Evolutionary conservation across 148 eudicot species (phyloP), one percentile per base, ranked within the genome.

Genomic region (Selenicereus undatus): DNA sequence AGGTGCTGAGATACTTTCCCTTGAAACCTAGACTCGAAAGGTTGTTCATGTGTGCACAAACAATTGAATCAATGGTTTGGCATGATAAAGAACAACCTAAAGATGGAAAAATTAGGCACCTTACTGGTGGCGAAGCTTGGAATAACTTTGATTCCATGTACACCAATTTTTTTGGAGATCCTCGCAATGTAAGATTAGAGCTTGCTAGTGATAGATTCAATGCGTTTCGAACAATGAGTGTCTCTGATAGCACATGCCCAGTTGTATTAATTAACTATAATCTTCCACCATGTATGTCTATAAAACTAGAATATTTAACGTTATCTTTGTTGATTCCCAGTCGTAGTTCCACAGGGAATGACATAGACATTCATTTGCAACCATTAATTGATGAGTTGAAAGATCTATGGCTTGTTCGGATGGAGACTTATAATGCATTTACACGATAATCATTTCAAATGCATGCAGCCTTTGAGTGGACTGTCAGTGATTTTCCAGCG

Each of bases 271-370:
- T 64, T 20, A 77, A 64, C 36, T 77, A 77, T 62, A 64, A 77
- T n/a, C 26, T 60, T 12, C 79, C 79, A 5, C 79, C 71, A 8
- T 77, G 51, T 50, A 77, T 62, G 79, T 77, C 24, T 29, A 45
- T 79, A 64, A 70, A 79, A 8, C 29, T 1, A 1, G 75, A 79
- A 14, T 70, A 68, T 42, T 27, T 79, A 0, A 79, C n/a, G n/a
- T n/a, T n/a, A n/a, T n/a, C n/a, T n/a, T n/a, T n/a, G n/a, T n/a
- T n/a, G n/a, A n/a, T n/a, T 79, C 17, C 79, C 32, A 39, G 54
- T 22, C 79, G 10, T 10, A 4, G 2, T 1, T 52, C 58, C 13
- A 1, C 13, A 14, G 58, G 58, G 18, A 52, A 5, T 52, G 13
- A 52, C 13, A 52, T 52, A 4, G 58, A 52, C 58, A 52, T 52